These are phyloP conservation scores for Copromyces sp. DNA, from an alignment of 495 filamentous ascomycete species.

Conservation along the genomic window DNA sequence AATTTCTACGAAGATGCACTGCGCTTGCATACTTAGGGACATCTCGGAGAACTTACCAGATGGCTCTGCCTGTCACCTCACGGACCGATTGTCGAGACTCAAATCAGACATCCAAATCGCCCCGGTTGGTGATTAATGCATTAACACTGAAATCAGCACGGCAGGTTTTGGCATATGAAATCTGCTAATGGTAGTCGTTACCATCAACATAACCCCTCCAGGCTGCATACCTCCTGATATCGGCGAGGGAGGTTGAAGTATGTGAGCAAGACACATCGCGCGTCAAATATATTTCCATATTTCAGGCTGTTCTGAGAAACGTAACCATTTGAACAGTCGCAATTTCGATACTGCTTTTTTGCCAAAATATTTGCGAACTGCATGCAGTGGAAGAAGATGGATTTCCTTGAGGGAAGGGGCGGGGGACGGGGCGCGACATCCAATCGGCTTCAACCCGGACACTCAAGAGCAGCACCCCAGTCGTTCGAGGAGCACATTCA, in stretches of 20 bases:
- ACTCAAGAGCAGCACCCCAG: not conserved
- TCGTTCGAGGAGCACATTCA: not conserved
- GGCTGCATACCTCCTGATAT: not conserved
- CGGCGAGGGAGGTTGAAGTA: not conserved
- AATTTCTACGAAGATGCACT: too few species aligned
- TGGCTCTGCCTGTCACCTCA: not conserved
- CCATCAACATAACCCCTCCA: not conserved
- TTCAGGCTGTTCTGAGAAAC: not conserved
- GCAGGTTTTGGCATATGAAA: too few species aligned
- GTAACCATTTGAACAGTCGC: not conserved
- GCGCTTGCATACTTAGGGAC: not conserved
- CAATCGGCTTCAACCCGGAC: not conserved
- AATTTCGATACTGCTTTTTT: not conserved
- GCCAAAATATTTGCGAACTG: rapidly evolving
- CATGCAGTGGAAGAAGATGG: not conserved
- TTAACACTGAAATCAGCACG: not conserved
- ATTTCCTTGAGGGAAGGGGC: not conserved
- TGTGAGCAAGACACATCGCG: not conserved
- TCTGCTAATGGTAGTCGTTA: not conserved
- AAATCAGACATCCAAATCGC: not conserved
- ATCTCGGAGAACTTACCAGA: not conserved
- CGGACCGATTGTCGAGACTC: not conserved
- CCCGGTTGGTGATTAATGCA: not conserved
- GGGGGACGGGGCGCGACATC: not conserved
- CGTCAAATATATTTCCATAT: not conserved